Evolutionary conservation across 2,329 filamentous ascomycete species (phyloP), one percentile per base, ranked within the genome.

Genomic region (Rutstroemia sp.): DNA sequence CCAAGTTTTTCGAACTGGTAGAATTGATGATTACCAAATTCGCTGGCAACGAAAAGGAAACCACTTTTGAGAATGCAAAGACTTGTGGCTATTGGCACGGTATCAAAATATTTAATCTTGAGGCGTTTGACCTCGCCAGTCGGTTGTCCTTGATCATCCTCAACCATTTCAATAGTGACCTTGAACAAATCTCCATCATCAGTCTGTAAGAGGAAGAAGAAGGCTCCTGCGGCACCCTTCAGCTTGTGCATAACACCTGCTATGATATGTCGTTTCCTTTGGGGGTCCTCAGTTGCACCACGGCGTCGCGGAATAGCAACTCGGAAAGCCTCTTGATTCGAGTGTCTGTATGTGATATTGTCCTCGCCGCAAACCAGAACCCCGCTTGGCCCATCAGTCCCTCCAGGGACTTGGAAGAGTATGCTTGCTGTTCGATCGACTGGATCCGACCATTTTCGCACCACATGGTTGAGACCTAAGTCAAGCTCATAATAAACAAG

Each of bases 161-260:
- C 87, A 9, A 85, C 80, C 84, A 96, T 92, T 61, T 96, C 91
- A 58, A 99, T 84, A 0, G 87, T 96, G 50, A 97, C 81, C 71
- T 97, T 97, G 79, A 99, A 97, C 6, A 99, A 77, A 71, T 99
- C 95, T n/a, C 94, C 94, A 70, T 99, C 95, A 57, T 99, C 94
- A 0, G 89, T 91, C 70, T 99, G 94, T 0, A 99, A 75, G 2
- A 99, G 81, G 70, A 97, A 96, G 76, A 99, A 99, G 75, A 99
- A 99, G 1, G 92, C 91, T 27, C 91, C 91, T 5, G 78, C 79
- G 58, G 78, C 85, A 58, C 83, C 83, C 66, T 94, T 92, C 70
- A 96, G 86, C 71, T 95, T 95, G 74, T 99, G 94, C 84, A 97
- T 92, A n/a, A 96, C 91, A 50, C 94, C 94, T 2, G 89, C 82